A percentile compares a stretch with the other conserved stretches of the same genome.
These are phyloP conservation scores for Agaricus bisporus DNA, from an alignment of 768 basidiomycete species.

Conservation along the genomic window DNA sequence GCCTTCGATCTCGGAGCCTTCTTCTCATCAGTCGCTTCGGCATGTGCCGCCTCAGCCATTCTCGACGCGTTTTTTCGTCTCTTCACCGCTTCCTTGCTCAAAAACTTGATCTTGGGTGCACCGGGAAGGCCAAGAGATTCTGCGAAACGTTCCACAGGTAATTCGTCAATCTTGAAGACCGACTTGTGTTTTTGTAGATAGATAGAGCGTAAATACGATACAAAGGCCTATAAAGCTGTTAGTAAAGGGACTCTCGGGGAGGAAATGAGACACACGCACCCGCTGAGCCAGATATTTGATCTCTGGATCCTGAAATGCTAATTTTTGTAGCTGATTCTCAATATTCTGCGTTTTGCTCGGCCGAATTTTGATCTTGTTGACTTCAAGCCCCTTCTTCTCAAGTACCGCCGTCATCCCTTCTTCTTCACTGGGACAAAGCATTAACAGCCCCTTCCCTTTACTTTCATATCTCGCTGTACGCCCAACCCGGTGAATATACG, in stretches of 20 bases:
- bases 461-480: conserved; percentile 92
- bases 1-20: conserved; percentile 1
- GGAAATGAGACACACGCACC: conserved; percentile 37
- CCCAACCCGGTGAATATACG: conserved; percentile 96
- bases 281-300: conserved; percentile 95
- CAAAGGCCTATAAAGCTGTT: conserved; percentile 63
- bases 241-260: neutral
- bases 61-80: conserved; percentile 71
- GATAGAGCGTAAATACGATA: conserved; percentile 91
- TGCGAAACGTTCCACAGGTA: conserved; percentile 81
- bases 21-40: conserved; percentile 19
- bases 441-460: conserved; percentile 77
- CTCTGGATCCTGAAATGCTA: conserved; percentile 93
- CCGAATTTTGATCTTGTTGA: conserved; percentile 82
- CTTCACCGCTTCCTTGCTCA: conserved; percentile 60
- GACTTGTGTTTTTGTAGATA: conserved; percentile 92
- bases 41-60: conserved; percentile 29
- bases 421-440: conserved; percentile 88
- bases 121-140: conserved; percentile 91
- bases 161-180: conserved; percentile 79
- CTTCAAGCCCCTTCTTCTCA: conserved; percentile 61
- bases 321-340: conserved; percentile 83
- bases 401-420: conserved; percentile 79
- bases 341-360: conserved; percentile 82
- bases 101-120: conserved; percentile 91